Evolutionary conservation across 2,329 filamentous ascomycete species (phyloP), one percentile per base, ranked within the genome.

Genomic region (Microsporum ferrugineum): DNA sequence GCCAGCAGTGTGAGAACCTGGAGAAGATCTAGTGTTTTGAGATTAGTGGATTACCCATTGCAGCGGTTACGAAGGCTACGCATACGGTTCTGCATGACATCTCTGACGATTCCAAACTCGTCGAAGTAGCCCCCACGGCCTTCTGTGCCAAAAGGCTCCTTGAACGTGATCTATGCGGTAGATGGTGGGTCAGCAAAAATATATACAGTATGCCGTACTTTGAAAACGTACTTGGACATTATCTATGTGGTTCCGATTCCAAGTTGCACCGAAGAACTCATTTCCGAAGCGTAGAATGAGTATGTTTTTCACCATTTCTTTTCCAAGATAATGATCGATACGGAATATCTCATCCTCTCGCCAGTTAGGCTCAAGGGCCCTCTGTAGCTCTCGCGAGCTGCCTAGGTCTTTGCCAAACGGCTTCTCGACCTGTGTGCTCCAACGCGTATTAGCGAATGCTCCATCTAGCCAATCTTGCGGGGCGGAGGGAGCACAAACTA

Each of bases 231-330:
- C 78, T 80, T 97, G 94, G 57, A 99, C 88, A 71, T 96, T 99
- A 79, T 97, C 94, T 79, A 99, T 99, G 82, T 97, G 92, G 76
- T 96, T 91, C 68, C 94, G 86, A 82, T 97, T 99, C 94, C 94
- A 99, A 63, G 92, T 99, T 49, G 94, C 92, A 67, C 91, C 91
- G 69, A 99, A 89, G 83, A 99, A 99, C 68, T 95, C 91, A 80
- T 99, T 99, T 69, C 94, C 95, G 73, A 99, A 99, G 73, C 95
- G 85, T 67, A 99, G 84, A 69, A 99, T 96, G 67, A 99, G 83
- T 68, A 99, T 95, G 79, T 99, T 99, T 86, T 99, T 99, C 71
- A 99, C 94, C 94, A 99, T 99, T 79, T 99, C 94, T 83, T 99
- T 99, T 71, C 95, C 95, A 56, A 99, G 85, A 77, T 99, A 99